A percentile compares a stretch with the other conserved stretches of the same genome.
Evolutionary conservation across 208 protist species (phyloP).

Genomic region (Acanthamoeba quina): DNA sequence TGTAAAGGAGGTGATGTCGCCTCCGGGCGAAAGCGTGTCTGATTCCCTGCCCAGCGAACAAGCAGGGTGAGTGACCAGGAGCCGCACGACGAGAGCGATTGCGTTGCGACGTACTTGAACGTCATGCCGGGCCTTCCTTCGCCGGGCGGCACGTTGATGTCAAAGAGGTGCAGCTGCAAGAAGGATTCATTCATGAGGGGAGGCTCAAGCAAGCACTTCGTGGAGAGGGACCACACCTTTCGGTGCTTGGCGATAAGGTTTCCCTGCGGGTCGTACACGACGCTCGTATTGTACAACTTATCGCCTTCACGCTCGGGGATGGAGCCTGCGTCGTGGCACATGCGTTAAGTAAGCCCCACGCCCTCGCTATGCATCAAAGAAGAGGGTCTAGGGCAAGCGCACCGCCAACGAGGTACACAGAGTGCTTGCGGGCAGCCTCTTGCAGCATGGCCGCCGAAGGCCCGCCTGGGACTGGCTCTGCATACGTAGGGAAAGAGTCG

Average conservation of each 20-base stretch:
- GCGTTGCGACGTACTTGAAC: not conserved
- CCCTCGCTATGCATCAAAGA: not conserved
- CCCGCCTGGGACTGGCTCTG: conserved; percentile 91
- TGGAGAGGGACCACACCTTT: conserved; percentile 83
- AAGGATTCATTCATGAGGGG: not conserved
- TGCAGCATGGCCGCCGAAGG: conserved; percentile 61
- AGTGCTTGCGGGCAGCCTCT: conserved; percentile 68
- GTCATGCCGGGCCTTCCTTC: conserved; percentile 63
- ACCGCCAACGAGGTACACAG: conserved; percentile 84
- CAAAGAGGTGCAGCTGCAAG: conserved; percentile 56
- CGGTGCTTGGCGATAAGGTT: conserved; percentile 92
- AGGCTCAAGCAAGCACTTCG: not conserved
- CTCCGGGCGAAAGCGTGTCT: conserved; percentile 60
- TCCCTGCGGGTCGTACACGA: conserved; percentile 94
- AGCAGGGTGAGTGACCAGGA: not conserved
- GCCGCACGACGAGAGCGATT: not conserved
- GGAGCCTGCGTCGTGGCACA: conserved; percentile 93
- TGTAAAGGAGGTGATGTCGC: not conserved
- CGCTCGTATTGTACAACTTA: conserved; percentile 96
- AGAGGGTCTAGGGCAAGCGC: not conserved
- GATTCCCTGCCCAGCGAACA: not conserved
- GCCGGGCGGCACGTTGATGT: conserved; percentile 52
- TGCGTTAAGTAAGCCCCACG: conserved; percentile 85
- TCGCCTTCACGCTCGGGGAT: conserved; percentile 95
- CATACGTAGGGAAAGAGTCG: conserved; percentile 95